Conservation (phyloP, 1,284 basidiomycete species). For the Apiotrichum siamense region DNA sequence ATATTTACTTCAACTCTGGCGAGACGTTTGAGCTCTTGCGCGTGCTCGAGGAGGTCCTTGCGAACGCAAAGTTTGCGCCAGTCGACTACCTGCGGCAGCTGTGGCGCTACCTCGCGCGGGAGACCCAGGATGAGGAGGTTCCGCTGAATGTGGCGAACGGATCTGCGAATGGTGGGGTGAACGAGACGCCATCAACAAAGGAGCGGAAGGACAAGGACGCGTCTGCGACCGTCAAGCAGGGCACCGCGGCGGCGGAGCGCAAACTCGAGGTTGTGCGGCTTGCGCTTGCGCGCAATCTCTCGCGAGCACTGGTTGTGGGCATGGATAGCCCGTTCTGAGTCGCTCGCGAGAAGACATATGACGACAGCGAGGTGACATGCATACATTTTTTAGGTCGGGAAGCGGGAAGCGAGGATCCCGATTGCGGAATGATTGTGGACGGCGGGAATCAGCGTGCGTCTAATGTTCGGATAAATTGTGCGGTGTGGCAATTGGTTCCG, state of each 20-base stretch:
- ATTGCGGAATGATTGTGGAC: no score
- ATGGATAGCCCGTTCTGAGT: slow-evolving; percentile 30
- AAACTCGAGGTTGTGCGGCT: slow-evolving; percentile 48
- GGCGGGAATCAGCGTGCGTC: no score
- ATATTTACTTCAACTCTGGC: slow-evolving; percentile 41
- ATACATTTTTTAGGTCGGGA: no score
- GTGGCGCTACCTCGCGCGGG: slow-evolving; percentile 17
- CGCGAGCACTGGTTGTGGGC: slow-evolving; percentile 35
- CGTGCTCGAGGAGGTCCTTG: slow-evolving; percentile 47
- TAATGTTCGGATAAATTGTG: no score
- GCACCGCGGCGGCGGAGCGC: slow-evolving; percentile 28
- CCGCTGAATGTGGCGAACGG: neutral
- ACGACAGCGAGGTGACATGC: no score
- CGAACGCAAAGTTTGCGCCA: slow-evolving; percentile 34
- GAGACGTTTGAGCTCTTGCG: slow-evolving; percentile 50
- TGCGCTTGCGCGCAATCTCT: slow-evolving; percentile 46
- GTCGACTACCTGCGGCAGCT: slow-evolving; percentile 37
- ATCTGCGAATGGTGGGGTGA: neutral
- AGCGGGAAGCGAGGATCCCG: no score
- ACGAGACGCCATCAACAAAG: slow-evolving; percentile 3
- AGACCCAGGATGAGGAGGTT: neutral
- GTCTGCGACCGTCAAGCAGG: slow-evolving; percentile 9
- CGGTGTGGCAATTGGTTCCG: no score
- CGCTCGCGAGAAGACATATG: no score
- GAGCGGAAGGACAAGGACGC: neutral